A percentile compares a stretch with the other conserved stretches of the same genome.
phyloP scores from a whole-genome alignment of 2,329 filamentous ascomycete genomes.

The Plenodomus lindquistii region DNA sequence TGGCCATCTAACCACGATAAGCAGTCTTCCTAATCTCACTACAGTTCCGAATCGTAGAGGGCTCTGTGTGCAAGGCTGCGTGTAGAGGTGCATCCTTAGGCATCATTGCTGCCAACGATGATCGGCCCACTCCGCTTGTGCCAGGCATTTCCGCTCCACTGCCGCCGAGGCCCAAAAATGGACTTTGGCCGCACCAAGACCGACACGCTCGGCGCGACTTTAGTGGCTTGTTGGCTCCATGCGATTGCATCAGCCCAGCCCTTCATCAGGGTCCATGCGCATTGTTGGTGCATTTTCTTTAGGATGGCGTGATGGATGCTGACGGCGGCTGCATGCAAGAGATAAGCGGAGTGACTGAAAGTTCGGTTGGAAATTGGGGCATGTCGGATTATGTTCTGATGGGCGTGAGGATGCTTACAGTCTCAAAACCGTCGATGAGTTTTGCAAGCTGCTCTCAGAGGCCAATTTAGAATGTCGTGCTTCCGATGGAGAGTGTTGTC shows the following conservation, averaged over 20 bases:
- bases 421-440: too few species aligned
- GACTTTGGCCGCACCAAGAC: slow-evolving; percentile 13
- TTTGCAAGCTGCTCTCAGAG: too few species aligned
- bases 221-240: slow-evolving; percentile 3
- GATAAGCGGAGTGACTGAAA: not conserved
- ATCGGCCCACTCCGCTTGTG: slow-evolving; percentile 24
- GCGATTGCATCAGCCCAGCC: slow-evolving; percentile 31
- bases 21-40: too few species aligned
- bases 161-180: not conserved
- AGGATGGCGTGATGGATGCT: slow-evolving; percentile 14
- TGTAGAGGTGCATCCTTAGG: not conserved
- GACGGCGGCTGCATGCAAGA: not conserved
- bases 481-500: not conserved
- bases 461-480: not conserved
- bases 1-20: too few species aligned
- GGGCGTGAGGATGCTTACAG: too few species aligned
- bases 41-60: too few species aligned
- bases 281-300: slow-evolving; percentile 3
- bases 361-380: not conserved
- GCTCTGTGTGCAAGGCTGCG: too few species aligned
- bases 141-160: slow-evolving; percentile 5
- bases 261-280: not conserved
- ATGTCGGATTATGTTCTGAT: not conserved
- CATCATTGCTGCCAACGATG: not conserved
- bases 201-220: slow-evolving; percentile 16